Conservation (phyloP, 768 basidiomycete genomes). For the Tephrocybe sp. region DNA sequence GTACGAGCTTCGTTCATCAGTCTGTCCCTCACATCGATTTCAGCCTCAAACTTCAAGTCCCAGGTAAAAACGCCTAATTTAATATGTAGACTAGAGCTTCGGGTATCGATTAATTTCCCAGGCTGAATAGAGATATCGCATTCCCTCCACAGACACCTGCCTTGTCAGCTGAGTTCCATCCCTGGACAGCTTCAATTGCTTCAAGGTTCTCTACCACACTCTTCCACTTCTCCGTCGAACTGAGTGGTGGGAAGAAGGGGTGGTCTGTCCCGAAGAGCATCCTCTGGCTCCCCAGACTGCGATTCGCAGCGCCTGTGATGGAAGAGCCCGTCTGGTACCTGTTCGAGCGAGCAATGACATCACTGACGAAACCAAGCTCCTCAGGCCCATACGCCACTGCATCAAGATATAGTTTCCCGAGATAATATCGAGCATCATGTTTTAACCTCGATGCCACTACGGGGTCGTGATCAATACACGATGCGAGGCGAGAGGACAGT, state of each 20-base stretch:
- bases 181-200: constrained; percentile 67
- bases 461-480: constrained; percentile 86
- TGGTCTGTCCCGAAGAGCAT: constrained; percentile 88
- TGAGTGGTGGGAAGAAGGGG: constrained; percentile 87
- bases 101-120: constrained; percentile 28
- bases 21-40: constrained; percentile 95
- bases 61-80: constrained; percentile 28
- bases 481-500: constrained; percentile 81
- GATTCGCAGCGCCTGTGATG: constrained; percentile 28
- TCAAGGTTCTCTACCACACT: constrained; percentile 85
- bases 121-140: constrained; percentile 68
- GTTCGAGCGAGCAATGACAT: constrained; percentile 62
- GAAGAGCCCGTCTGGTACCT: constrained; percentile 41
- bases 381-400: constrained; percentile 90
- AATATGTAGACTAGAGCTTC: background rate
- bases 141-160: constrained; percentile 70
- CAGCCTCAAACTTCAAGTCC: constrained; percentile 90
- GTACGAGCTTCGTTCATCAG: constrained; percentile 89
- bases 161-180: constrained; percentile 61
- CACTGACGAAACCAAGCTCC: constrained; percentile 77
- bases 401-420: constrained; percentile 79
- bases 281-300: constrained; percentile 51
- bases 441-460: constrained; percentile 69
- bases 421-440: constrained; percentile 83
- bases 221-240: constrained; percentile 69